These are phyloP conservation scores for Claviceps purpurea DNA, from an alignment of 2,329 filamentous ascomycete species.

Conservation along the genomic window DNA sequence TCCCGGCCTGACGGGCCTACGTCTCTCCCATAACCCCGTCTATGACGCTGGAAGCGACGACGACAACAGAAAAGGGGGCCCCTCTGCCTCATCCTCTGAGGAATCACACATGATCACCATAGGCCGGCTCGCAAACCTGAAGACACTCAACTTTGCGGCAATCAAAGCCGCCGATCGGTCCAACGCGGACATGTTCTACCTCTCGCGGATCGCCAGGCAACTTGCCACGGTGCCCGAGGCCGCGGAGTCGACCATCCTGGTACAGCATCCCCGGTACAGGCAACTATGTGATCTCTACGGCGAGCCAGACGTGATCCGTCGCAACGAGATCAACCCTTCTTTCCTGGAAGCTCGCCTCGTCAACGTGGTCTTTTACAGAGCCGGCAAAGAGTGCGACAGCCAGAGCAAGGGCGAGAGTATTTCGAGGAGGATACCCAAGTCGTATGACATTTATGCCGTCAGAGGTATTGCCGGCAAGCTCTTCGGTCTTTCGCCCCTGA, in stretches of 20 bases:
- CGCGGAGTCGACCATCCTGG: conserved; percentile 41
- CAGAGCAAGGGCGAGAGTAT: conserved; percentile 14
- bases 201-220: conserved; percentile 69
- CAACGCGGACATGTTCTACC: conserved; percentile 89
- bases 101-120: conserved; percentile 84
- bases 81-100: conserved; percentile 40
- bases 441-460: conserved; percentile 68
- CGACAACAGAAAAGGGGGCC: conserved; percentile 16
- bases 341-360: conserved; percentile 71
- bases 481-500: conserved; percentile 52
- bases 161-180: conserved; percentile 62
- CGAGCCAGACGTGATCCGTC: conserved; percentile 49
- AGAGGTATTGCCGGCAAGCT: conserved; percentile 63
- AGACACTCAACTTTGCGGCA: conserved; percentile 57
- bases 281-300: conserved; percentile 68
- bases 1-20: conserved; percentile 60
- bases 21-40: conserved; percentile 76
- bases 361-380: conserved; percentile 39
- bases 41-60: conserved; percentile 42
- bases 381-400: background rate
- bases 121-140: conserved; percentile 56
- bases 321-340: conserved; percentile 52
- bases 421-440: conserved; percentile 50
- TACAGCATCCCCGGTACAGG: conserved; percentile 55
- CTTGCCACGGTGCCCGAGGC: conserved; percentile 45